phyloP scores from a whole-genome alignment of 2,329 filamentous ascomycete genomes.

The Elsinoe necatrix region DNA sequence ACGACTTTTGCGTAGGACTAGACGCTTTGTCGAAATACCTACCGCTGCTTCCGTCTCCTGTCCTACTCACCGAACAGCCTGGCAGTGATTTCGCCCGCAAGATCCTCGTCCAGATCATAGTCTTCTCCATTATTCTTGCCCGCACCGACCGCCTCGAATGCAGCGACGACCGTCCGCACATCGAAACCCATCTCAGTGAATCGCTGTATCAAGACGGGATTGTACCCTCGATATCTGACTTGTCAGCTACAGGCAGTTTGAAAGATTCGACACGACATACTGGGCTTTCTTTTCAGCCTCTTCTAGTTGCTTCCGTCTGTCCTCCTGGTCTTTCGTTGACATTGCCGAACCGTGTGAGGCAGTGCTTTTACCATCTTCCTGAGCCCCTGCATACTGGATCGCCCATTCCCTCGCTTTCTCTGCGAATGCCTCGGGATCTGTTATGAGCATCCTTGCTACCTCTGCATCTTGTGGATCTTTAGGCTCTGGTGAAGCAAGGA shows the following conservation, averaged over 20 bases:
- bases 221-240: slow-evolving; percentile 75
- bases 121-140: slow-evolving; percentile 68
- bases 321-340: slow-evolving; percentile 31
- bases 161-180: slow-evolving; percentile 73
- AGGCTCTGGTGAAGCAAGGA: slow-evolving; percentile 87
- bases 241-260: slow-evolving; percentile 14
- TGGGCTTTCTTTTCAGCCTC: slow-evolving; percentile 48
- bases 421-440: slow-evolving; percentile 69
- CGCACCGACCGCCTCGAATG: slow-evolving; percentile 74
- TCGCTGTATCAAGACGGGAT: slow-evolving; percentile 69
- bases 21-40: no score
- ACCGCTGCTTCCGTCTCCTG: no score
- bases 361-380: slow-evolving; percentile 48
- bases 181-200: slow-evolving; percentile 91
- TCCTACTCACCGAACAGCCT: slow-evolving; percentile 67
- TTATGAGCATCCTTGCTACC: slow-evolving; percentile 82
- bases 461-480: slow-evolving; percentile 96
- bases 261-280: slow-evolving; percentile 36
- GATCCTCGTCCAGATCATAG: slow-evolving; percentile 80
- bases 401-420: slow-evolving; percentile 86
- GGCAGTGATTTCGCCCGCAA: slow-evolving; percentile 83
- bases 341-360: slow-evolving; percentile 23
- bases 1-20: no score
- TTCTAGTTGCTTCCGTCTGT: slow-evolving; percentile 47
- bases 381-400: slow-evolving; percentile 70